phyloP scores from a whole-genome alignment of 306 rosid genomes.

The Urtica urens region DNA sequence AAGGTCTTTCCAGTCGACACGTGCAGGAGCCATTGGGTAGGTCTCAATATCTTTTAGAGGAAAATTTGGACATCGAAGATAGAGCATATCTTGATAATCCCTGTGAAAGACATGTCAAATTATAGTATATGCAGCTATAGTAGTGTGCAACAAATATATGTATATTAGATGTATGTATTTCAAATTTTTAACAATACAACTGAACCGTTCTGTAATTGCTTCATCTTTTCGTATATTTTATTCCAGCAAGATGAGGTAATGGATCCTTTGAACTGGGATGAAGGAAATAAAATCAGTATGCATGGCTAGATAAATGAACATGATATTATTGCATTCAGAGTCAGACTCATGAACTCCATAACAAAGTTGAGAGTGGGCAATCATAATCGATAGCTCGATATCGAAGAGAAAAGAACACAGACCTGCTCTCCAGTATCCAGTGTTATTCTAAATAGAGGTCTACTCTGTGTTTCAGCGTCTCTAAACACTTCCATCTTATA shows the following conservation, averaged over 20 bases:
- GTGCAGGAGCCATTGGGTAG: conserved; percentile 90
- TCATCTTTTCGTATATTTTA: conserved; percentile 63
- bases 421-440: too few species aligned
- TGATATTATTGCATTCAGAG: not conserved
- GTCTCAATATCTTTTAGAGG: conserved; percentile 47
- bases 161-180: conserved; percentile 59
- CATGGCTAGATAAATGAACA: conserved; percentile 7
- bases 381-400: too few species aligned
- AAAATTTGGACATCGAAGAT: conserved; percentile 43
- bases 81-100: conserved; percentile 52
- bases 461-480: conserved; percentile 63
- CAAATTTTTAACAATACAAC: conserved; percentile 29
- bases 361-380: too few species aligned
- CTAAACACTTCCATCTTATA: conserved; percentile 94
- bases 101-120: conserved; percentile 34
- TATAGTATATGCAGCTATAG: conserved; percentile 49
- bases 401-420: too few species aligned
- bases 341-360: not conserved
- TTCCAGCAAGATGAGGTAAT: conserved; percentile 90
- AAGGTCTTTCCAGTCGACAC: conserved; percentile 97
- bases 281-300: too few species aligned
- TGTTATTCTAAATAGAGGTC: conserved; percentile 84
- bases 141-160: conserved; percentile 86
- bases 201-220: conserved; percentile 30
- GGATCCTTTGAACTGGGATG: conserved; percentile 57